Conservation (phyloP, 1,139 yeast genomes). For the Suhomyces terraborum region DNA sequence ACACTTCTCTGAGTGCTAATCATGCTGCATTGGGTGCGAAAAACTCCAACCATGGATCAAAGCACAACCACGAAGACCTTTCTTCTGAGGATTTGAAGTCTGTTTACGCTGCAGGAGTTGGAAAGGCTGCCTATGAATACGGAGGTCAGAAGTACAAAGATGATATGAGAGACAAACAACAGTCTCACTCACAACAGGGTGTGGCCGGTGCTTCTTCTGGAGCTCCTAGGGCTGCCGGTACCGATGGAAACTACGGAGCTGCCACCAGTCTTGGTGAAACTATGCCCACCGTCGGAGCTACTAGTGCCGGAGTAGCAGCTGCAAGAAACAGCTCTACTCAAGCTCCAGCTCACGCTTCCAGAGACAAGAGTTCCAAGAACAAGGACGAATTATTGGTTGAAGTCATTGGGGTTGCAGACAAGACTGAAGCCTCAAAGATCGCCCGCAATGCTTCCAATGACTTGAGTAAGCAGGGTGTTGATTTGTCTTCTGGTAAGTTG, state of each 20-base stretch:
- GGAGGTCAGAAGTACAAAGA: conserved; percentile 11
- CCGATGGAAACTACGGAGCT: neutral
- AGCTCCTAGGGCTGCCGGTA: neutral
- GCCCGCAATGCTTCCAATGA: conserved; percentile 42
- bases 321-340: neutral
- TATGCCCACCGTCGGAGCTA: conserved; percentile 1
- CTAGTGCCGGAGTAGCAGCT: conserved; percentile 5
- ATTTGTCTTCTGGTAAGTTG: conserved; percentile 38
- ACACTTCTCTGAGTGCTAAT: too few species aligned
- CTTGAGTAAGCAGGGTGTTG: conserved; percentile 38
- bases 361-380: neutral
- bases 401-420: conserved; percentile 41
- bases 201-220: neutral
- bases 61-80: conserved; percentile 1
- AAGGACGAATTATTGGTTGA: conserved; percentile 33
- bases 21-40: neutral
- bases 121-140: conserved; percentile 20
- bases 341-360: neutral
- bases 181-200: neutral
- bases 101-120: conserved; percentile 19
- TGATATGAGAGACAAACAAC: neutral
- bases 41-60: neutral
- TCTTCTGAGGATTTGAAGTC: conserved; percentile 6
- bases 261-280: neutral
- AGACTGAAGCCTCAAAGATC: conserved; percentile 34